Evolutionary conservation across 2,329 filamentous ascomycete species (phyloP).

Genomic region (Zymoseptoria brevis): DNA sequence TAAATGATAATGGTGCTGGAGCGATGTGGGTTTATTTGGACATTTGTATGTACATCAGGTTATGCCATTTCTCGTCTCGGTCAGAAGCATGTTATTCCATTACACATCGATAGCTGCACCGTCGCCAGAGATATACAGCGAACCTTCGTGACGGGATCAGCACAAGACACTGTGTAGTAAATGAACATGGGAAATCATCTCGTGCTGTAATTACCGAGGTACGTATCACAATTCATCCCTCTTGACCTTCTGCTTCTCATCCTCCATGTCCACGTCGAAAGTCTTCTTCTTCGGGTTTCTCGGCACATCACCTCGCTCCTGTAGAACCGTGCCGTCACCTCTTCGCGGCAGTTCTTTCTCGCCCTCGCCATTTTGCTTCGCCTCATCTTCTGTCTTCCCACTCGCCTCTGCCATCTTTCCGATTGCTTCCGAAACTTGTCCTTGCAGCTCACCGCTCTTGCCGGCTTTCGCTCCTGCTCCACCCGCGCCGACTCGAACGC

Average conservation of each 20-base stretch:
- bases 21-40: background rate
- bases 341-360: conserved; percentile 23
- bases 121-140: background rate
- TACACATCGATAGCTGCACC: background rate
- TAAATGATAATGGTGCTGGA: background rate
- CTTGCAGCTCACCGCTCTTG: conserved; percentile 23
- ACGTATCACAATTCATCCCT: conserved; percentile 28
- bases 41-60: background rate
- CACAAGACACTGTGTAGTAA: background rate
- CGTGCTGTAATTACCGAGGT: background rate
- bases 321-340: conserved; percentile 41
- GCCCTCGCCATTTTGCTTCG: conserved; percentile 8
- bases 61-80: background rate
- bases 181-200: background rate
- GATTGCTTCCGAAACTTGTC: conserved; percentile 33
- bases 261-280: conserved; percentile 47
- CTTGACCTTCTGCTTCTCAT: conserved; percentile 21
- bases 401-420: conserved; percentile 37
- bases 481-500: conserved; percentile 43
- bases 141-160: background rate
- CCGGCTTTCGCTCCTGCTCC: conserved; percentile 36
- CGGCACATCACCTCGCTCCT: conserved; percentile 30
- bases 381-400: conserved; percentile 15
- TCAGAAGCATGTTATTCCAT: background rate
- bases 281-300: conserved; percentile 55